Conservation (phyloP, 2,329 filamentous ascomycete genomes). For the Diplodia seriata region DNA sequence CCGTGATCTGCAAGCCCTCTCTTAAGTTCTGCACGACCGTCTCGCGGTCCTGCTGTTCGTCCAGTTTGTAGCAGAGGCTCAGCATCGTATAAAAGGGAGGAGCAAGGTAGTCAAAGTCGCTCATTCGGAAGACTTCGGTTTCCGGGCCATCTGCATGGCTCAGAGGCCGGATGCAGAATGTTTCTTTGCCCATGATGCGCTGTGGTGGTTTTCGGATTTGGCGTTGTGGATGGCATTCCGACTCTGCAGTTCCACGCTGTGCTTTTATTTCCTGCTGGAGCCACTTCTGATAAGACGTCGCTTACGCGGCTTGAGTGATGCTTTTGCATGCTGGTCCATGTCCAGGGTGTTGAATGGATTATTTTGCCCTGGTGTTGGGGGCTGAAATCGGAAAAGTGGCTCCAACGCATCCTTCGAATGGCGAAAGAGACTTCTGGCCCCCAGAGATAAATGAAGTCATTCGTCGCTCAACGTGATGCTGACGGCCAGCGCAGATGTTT, state of each 20-base stretch:
- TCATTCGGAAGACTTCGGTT: conserved; percentile 3
- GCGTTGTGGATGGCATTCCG: neutral
- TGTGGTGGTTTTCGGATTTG: neutral
- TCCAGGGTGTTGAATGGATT: neutral
- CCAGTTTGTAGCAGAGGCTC: conserved; percentile 37
- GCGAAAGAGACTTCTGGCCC: neutral
- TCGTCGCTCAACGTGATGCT: neutral
- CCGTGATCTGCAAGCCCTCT: conserved; percentile 34
- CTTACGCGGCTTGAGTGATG: neutral
- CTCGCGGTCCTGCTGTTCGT: conserved; percentile 19
- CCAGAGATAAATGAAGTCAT: neutral
- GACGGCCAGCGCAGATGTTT: neutral
- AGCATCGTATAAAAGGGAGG: neutral
- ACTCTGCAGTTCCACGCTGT: neutral
- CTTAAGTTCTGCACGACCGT: conserved; percentile 33
- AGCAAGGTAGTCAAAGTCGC: neutral
- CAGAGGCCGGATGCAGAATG: neutral
- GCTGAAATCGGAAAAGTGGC: neutral
- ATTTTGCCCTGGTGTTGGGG: neutral
- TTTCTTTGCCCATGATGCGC: neutral
- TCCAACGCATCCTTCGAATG: neutral
- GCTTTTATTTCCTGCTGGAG: neutral
- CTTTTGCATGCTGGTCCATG: neutral
- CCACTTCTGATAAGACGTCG: neutral
- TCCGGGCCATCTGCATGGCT: neutral